Percentiles rank a stretch among this genome's conserved stretches.
Conservation (phyloP, 2,329 filamentous ascomycete genomes). For the Paracamarosporium sp. region DNA sequence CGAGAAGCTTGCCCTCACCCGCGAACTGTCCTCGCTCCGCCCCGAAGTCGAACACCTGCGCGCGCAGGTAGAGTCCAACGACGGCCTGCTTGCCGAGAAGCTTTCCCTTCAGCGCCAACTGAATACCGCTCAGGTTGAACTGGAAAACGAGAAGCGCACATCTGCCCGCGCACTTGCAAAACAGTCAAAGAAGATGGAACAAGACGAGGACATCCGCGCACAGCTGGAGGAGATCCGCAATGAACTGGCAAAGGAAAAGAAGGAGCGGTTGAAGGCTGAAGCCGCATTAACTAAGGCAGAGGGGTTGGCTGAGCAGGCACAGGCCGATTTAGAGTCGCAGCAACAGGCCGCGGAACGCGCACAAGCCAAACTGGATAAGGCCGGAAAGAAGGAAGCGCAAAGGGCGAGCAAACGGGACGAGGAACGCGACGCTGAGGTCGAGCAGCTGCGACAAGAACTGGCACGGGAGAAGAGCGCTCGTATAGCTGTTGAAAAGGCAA, state of each 20-base stretch:
- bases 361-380: conserved; percentile 43
- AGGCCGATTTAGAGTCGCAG: conserved; percentile 40
- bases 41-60: conserved; percentile 69
- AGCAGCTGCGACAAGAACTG: conserved; percentile 45
- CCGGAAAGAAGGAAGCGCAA: conserved; percentile 36
- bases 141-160: conserved; percentile 81
- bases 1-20: conserved; percentile 68
- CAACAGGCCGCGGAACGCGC: conserved; percentile 36
- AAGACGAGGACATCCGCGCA: conserved; percentile 55
- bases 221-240: conserved; percentile 54
- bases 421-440: conserved; percentile 36
- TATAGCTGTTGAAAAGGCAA: conserved; percentile 39
- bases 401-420: conserved; percentile 47
- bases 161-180: conserved; percentile 64
- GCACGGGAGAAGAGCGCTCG: conserved; percentile 50
- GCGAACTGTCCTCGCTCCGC: conserved; percentile 65
- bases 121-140: conserved; percentile 76
- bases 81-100: conserved; percentile 78
- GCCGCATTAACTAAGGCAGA: conserved; percentile 46
- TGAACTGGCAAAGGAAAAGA: conserved; percentile 54
- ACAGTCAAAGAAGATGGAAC: conserved; percentile 56
- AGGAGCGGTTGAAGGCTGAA: conserved; percentile 51
- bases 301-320: conserved; percentile 37
- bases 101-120: conserved; percentile 80
- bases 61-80: conserved; percentile 65